These are phyloP conservation scores for Ophiostoma perfectum DNA, from an alignment of 2,329 filamentous ascomycete species.

Conservation along the genomic window DNA sequence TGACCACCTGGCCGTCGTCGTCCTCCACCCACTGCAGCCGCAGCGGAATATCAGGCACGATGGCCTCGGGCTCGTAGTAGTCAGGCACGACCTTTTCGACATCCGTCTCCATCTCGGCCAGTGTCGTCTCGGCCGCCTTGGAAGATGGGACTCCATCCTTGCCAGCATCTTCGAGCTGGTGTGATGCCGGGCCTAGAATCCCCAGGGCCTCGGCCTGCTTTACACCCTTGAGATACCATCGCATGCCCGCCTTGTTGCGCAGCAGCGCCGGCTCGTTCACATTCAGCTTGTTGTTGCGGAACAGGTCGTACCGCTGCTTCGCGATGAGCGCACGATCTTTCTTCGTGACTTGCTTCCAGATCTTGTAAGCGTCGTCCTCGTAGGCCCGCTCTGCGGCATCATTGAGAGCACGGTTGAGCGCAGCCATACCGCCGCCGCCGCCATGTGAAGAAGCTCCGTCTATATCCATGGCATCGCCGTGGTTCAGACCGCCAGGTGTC, in stretches of 20 bases:
- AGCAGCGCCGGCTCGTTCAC: conserved; percentile 81
- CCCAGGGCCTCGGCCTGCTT: conserved; percentile 58
- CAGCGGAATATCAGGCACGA: conserved; percentile 75
- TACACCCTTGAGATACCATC: conserved; percentile 75
- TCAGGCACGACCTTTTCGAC: conserved; percentile 81
- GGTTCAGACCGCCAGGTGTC: conserved; percentile 68
- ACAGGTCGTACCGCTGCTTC: conserved; percentile 78
- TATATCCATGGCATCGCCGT: conserved; percentile 80
- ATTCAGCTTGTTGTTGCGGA: conserved; percentile 79
- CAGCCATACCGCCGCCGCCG: conserved; percentile 54
- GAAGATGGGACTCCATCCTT: conserved; percentile 26
- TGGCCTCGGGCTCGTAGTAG: conserved; percentile 85
- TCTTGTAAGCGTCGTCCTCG: conserved; percentile 91
- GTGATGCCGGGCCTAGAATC: conserved; percentile 33
- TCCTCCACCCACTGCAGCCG: conserved; percentile 86
- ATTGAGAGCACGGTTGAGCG: conserved; percentile 57
- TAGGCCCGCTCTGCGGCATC: conserved; percentile 69
- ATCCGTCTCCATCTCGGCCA: conserved; percentile 89
- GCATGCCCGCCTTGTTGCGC: conserved; percentile 81
- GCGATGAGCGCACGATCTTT: conserved; percentile 84
- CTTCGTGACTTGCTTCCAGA: conserved; percentile 98
- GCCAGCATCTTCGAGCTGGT: conserved; percentile 28
- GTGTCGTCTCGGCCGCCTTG: conserved; percentile 55
- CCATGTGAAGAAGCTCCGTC: conserved; percentile 65
- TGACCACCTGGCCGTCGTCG: conserved; percentile 78